Conservation (phyloP, 2,329 filamentous ascomycete species). For the Beauveria rudraprayagi region DNA sequence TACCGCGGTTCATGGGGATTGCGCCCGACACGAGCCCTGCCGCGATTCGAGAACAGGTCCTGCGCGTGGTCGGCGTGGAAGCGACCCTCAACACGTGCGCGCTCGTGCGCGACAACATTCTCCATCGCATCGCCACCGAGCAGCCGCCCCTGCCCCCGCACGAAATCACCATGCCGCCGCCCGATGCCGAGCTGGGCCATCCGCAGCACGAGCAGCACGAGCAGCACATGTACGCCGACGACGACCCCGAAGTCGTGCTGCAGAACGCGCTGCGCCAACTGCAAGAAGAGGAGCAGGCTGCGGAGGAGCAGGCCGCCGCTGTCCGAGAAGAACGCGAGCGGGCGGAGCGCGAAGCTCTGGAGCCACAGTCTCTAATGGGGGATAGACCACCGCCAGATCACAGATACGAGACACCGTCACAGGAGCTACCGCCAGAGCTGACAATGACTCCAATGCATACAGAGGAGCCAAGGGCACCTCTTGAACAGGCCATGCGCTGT, state of each 20-base stretch:
- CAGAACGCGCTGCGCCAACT: slow-evolving; percentile 52
- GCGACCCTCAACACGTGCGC: slow-evolving; percentile 45
- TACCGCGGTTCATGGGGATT: slow-evolving; percentile 52
- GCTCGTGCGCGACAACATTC: slow-evolving; percentile 49
- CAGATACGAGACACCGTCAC: slow-evolving; percentile 27
- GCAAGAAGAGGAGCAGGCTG: slow-evolving; percentile 51
- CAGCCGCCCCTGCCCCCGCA: neutral
- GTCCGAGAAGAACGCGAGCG: slow-evolving; percentile 45
- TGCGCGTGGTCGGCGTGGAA: slow-evolving; percentile 48
- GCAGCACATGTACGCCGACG: slow-evolving; percentile 35
- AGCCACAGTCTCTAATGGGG: slow-evolving; percentile 24
- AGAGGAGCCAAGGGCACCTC: slow-evolving; percentile 35
- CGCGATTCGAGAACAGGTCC: slow-evolving; percentile 49
- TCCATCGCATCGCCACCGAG: slow-evolving; percentile 28
- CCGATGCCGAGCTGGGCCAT: slow-evolving; percentile 14
- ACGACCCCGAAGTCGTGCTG: slow-evolving; percentile 50
- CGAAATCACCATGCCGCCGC: neutral
- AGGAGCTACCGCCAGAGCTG: slow-evolving; percentile 33
- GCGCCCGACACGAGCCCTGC: slow-evolving; percentile 50
- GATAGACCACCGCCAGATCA: slow-evolving; percentile 24
- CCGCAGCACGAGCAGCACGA: slow-evolving; percentile 15
- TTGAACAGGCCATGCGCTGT: slow-evolving; percentile 45
- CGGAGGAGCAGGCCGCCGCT: slow-evolving; percentile 48
- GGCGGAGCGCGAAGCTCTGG: slow-evolving; percentile 31
- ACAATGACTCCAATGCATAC: slow-evolving; percentile 49